Conservation (phyloP, 495 filamentous ascomycete species). For the Aspergillus avenaceus region DNA sequence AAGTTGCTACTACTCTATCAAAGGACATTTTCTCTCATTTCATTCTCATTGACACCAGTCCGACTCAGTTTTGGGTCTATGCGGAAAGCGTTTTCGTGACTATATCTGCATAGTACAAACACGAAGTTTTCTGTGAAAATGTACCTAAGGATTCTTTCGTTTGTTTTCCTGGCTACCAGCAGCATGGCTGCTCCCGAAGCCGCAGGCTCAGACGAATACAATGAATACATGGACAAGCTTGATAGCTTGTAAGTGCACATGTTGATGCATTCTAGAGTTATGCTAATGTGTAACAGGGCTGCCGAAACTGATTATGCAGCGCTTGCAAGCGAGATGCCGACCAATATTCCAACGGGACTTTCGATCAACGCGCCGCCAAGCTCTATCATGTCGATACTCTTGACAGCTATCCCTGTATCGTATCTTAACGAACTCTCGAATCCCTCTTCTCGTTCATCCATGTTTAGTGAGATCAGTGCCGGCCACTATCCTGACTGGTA, state of each 20-base stretch:
- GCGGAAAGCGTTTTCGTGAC: no score
- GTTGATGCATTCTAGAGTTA: not conserved
- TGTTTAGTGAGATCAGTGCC: conserved; percentile 9
- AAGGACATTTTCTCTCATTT: no score
- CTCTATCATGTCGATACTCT: conserved; percentile 16
- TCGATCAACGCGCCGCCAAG: conserved; percentile 4
- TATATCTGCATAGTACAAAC: no score
- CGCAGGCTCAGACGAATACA: not conserved
- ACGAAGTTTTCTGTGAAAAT: conserved; percentile 11
- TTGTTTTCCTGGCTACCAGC: conserved; percentile 11
- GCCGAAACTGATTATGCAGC: not conserved
- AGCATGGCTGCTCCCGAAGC: conserved; percentile 12
- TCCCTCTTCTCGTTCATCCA: not conserved
- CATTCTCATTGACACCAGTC: no score
- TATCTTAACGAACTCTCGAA: conserved; percentile 1
- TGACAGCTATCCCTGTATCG: conserved; percentile 13
- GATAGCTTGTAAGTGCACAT: conserved; percentile 1
- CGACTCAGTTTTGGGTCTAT: no score
- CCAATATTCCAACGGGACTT: conserved; percentile 4
- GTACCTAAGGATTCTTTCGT: conserved; percentile 14
- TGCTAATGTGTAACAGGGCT: not conserved
- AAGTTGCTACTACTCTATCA: no score
- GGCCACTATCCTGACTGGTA: conserved; percentile 15
- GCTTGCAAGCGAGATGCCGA: not conserved
- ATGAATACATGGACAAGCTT: not conserved